A percentile compares a stretch with the other conserved stretches of the same genome.
Evolutionary conservation across 352 stramenopile genomes (phyloP).

Genomic region (Thraustochytrium striatum): DNA sequence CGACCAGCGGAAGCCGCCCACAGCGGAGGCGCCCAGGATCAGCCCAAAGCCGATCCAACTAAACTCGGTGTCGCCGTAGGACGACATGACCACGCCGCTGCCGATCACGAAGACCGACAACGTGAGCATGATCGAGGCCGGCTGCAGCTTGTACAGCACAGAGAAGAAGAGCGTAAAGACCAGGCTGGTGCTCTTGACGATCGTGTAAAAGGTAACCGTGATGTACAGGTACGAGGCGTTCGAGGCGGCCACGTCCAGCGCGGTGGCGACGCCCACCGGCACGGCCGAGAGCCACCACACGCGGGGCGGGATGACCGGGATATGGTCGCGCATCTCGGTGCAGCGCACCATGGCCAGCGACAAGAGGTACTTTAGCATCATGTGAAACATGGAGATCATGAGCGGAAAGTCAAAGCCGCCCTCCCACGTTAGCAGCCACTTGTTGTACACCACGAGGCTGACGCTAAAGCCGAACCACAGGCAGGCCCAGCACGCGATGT

Average conservation of each 20-base stretch:
- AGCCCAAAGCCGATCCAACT: slow-evolving; percentile 66
- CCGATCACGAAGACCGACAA: slow-evolving; percentile 67
- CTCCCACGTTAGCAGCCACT: slow-evolving; percentile 46
- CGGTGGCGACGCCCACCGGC: slow-evolving; percentile 69
- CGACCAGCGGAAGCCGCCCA: slow-evolving; percentile 70
- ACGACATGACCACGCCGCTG: slow-evolving; percentile 66
- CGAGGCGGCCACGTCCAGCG: slow-evolving; percentile 73
- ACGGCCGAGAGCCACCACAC: slow-evolving; percentile 56
- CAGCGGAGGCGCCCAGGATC: slow-evolving; percentile 66
- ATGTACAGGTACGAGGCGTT: slow-evolving; percentile 78
- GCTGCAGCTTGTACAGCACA: slow-evolving; percentile 68
- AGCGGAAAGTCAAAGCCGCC: slow-evolving; percentile 46
- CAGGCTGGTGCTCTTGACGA: slow-evolving; percentile 70
- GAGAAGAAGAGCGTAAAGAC: slow-evolving; percentile 77
- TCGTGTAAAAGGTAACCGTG: slow-evolving; percentile 75
- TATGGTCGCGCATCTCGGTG: not conserved
- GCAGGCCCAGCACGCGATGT: not conserved
- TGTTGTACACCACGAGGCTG: slow-evolving; percentile 49
- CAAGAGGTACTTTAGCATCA: slow-evolving; percentile 45
- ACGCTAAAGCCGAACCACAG: slow-evolving; percentile 46
- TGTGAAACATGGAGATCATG: slow-evolving; percentile 37
- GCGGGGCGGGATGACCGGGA: not conserved
- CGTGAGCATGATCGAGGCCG: slow-evolving; percentile 60
- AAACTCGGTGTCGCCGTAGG: slow-evolving; percentile 70
- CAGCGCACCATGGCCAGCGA: slow-evolving; percentile 33